Percentiles rank a stretch among this genome's conserved stretches.
These are phyloP conservation scores for Penicillium macrosclerotiorum DNA, from an alignment of 495 filamentous ascomycete species.

Conservation along the genomic window DNA sequence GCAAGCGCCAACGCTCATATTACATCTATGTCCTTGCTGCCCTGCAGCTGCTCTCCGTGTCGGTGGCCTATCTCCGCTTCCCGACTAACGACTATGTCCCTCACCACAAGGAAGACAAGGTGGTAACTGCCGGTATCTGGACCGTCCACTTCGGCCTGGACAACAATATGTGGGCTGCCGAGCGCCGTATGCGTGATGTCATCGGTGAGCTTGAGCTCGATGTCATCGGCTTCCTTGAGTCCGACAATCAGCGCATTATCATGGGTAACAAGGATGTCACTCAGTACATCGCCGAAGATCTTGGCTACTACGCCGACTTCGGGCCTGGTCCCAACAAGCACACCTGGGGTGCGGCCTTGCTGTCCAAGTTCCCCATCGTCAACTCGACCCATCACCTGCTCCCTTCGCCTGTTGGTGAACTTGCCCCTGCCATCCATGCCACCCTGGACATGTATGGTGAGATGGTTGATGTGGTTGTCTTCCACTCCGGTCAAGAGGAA, in stretches of 20 bases:
- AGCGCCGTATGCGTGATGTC: slow-evolving; percentile 87
- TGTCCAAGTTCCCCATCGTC: slow-evolving; percentile 96
- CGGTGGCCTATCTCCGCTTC: slow-evolving; percentile 88
- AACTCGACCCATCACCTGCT: slow-evolving; percentile 96
- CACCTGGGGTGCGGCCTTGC: slow-evolving; percentile 91
- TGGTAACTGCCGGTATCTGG: slow-evolving; percentile 95
- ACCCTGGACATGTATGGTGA: slow-evolving; percentile 92
- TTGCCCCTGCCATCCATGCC: slow-evolving; percentile 94
- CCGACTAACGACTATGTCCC: slow-evolving; percentile 88
- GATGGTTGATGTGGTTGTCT: slow-evolving; percentile 90
- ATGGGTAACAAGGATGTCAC: slow-evolving; percentile 99
- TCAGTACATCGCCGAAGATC: slow-evolving; percentile 90
- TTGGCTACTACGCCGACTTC: slow-evolving; percentile 98
- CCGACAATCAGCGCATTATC: slow-evolving; percentile 94
- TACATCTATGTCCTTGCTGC: slow-evolving; percentile 69
- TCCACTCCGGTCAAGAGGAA: slow-evolving; percentile 99
- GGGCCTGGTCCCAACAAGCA: slow-evolving; percentile 98
- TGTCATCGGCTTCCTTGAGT: slow-evolving; percentile 90
- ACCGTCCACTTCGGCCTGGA: slow-evolving; percentile 98
- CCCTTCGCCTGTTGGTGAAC: slow-evolving; percentile 88
- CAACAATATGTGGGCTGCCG: slow-evolving; percentile 98
- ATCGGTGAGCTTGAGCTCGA: slow-evolving; percentile 94
- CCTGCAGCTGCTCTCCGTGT: slow-evolving; percentile 76
- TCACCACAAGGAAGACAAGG: slow-evolving; percentile 81
- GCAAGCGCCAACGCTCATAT: slow-evolving; percentile 59